phyloP scores from a whole-genome alignment of 2,329 filamentous ascomycete genomes.

The Fusarium sp. region DNA sequence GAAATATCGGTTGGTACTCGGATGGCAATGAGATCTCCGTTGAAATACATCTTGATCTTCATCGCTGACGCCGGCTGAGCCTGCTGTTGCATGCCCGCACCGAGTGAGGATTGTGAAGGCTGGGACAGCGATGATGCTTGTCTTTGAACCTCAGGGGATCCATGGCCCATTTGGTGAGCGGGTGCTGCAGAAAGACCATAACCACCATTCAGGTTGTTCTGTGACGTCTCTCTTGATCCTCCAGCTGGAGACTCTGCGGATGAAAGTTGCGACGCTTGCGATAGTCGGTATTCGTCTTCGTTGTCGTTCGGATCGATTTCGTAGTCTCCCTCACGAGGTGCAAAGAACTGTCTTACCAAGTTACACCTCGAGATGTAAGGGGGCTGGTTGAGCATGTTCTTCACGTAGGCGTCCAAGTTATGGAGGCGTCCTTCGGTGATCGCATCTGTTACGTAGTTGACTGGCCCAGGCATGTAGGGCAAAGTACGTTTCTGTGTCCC shows the following conservation, averaged over 20 bases:
- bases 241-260: slow-evolving; percentile 71
- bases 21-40: slow-evolving; percentile 91
- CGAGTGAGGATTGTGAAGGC: slow-evolving; percentile 64
- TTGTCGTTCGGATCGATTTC: slow-evolving; percentile 84
- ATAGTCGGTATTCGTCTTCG: slow-evolving; percentile 83
- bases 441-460: slow-evolving; percentile 97
- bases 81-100: slow-evolving; percentile 57
- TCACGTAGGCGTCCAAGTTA: slow-evolving; percentile 95
- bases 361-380: slow-evolving; percentile 86
- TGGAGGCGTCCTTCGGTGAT: slow-evolving; percentile 94
- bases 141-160: slow-evolving; percentile 38
- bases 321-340: slow-evolving; percentile 89
- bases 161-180: slow-evolving; percentile 54
- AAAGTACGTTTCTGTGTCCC: slow-evolving; percentile 82
- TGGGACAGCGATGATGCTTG: slow-evolving; percentile 47
- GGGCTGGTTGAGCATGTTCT: slow-evolving; percentile 86
- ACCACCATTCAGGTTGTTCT: slow-evolving; percentile 70
- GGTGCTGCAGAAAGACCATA: slow-evolving; percentile 68
- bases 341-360: slow-evolving; percentile 91
- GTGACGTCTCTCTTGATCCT: slow-evolving; percentile 58
- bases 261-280: slow-evolving; percentile 76
- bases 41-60: slow-evolving; percentile 96
- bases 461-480: slow-evolving; percentile 97
- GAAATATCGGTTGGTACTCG: slow-evolving; percentile 85
- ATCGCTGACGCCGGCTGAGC: slow-evolving; percentile 67